These are phyloP conservation scores for Escovopsis sp. DNA, from an alignment of 2,329 filamentous ascomycete genomes.

Conservation along the genomic window DNA sequence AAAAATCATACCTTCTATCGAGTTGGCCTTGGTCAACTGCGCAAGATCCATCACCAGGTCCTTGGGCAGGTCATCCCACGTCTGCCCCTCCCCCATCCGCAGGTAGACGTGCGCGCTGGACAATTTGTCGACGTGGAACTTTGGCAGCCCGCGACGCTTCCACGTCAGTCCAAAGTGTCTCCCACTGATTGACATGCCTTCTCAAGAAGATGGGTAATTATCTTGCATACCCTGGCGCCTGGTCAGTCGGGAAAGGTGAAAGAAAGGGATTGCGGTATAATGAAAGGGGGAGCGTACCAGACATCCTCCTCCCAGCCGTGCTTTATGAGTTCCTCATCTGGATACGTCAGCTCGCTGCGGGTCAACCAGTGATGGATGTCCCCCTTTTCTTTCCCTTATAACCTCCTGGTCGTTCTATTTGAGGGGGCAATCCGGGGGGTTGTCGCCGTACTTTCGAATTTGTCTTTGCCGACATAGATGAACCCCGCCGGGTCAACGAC, in stretches of 20 bases:
- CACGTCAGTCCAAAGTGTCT: too few species aligned
- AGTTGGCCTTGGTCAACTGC: slow-evolving; percentile 98
- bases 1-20: slow-evolving; percentile 62
- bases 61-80: slow-evolving; percentile 69
- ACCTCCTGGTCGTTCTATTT: too few species aligned
- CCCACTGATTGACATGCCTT: too few species aligned
- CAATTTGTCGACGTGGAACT: slow-evolving; percentile 97
- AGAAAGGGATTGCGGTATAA: too few species aligned
- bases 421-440: not conserved
- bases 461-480: slow-evolving; percentile 97
- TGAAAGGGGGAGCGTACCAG: too few species aligned
- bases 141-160: not conserved
- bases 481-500: slow-evolving; percentile 68
- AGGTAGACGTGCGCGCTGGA: slow-evolving; percentile 95
- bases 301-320: slow-evolving; percentile 91
- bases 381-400: not conserved
- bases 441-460: slow-evolving; percentile 78
- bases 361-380: not conserved
- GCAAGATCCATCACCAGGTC: slow-evolving; percentile 72
- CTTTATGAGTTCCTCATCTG: slow-evolving; percentile 94
- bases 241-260: slow-evolving; percentile 3
- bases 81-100: slow-evolving; percentile 59
- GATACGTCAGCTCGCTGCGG: too few species aligned
- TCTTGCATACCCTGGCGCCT: slow-evolving; percentile 13
- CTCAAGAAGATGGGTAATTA: too few species aligned